phyloP scores from a whole-genome alignment of 352 stramenopile species.

The Pythium grandisporangium region DNA sequence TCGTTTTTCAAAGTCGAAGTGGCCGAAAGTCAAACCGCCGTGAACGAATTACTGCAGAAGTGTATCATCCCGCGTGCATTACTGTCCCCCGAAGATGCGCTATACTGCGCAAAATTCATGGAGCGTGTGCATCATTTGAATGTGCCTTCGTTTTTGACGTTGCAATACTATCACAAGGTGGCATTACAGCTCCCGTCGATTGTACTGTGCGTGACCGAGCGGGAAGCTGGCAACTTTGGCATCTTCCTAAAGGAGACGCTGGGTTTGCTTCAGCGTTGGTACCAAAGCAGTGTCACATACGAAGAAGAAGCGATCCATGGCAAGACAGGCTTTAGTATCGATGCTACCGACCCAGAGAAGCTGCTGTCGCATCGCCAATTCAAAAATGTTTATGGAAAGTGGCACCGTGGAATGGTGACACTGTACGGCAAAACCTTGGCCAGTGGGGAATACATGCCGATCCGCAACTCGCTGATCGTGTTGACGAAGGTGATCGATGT shows the following conservation, averaged over 20 bases:
- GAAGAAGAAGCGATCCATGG: conserved; percentile 68
- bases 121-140: conserved; percentile 66
- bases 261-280: conserved; percentile 60
- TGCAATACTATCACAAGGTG: conserved; percentile 81
- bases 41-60: conserved; percentile 68
- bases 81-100: conserved; percentile 73
- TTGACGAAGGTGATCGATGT: conserved; percentile 87
- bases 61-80: conserved; percentile 72
- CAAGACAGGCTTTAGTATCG: conserved; percentile 65
- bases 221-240: conserved; percentile 78
- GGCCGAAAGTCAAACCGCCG: conserved; percentile 26
- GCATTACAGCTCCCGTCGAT: conserved; percentile 70
- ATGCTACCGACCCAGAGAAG: conserved; percentile 54
- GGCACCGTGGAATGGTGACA: conserved; percentile 58
- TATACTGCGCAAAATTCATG: conserved; percentile 84
- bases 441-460: conserved; percentile 75
- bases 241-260: conserved; percentile 83
- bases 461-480: conserved; percentile 78
- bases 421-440: conserved; percentile 55
- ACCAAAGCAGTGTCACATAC: conserved; percentile 68
- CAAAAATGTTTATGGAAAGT: conserved; percentile 63
- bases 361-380: conserved; percentile 60
- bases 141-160: conserved; percentile 56
- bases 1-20: conserved; percentile 47
- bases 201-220: conserved; percentile 76